These are phyloP conservation scores for Ophiostoma australiae DNA, from an alignment of 2,329 filamentous ascomycete genomes.

Conservation along the genomic window DNA sequence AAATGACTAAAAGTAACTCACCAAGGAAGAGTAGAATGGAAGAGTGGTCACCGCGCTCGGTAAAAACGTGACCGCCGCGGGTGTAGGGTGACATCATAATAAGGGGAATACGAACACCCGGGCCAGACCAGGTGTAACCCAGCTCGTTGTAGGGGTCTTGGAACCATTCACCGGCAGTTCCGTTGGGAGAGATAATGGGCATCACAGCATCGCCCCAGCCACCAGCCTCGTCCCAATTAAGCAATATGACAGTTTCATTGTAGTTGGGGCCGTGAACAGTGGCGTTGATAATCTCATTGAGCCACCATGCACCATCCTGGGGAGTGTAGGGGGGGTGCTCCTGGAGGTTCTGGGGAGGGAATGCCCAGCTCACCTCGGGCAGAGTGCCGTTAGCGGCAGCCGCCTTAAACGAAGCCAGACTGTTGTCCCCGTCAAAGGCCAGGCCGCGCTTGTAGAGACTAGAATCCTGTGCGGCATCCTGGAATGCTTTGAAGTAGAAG, in stretches of 20 bases:
- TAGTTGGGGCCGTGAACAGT: slow-evolving; percentile 46
- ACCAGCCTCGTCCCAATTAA: slow-evolving; percentile 50
- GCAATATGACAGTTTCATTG: slow-evolving; percentile 45
- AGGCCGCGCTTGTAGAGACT: slow-evolving; percentile 44
- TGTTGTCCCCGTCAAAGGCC: slow-evolving; percentile 38
- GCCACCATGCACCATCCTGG: slow-evolving; percentile 51
- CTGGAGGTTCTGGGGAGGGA: slow-evolving; percentile 48
- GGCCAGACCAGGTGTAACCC: slow-evolving; percentile 36
- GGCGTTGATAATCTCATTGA: slow-evolving; percentile 49
- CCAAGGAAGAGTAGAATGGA: slow-evolving; percentile 50
- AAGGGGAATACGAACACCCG: slow-evolving; percentile 48
- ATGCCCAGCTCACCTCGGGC: slow-evolving; percentile 48
- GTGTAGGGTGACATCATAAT: slow-evolving; percentile 55
- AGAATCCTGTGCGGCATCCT: slow-evolving; percentile 40
- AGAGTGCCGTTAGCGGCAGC: slow-evolving; percentile 48
- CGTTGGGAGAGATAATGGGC: slow-evolving; percentile 46
- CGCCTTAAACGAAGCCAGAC: slow-evolving; percentile 46
- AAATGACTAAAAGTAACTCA: not conserved
- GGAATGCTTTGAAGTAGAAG: slow-evolving; percentile 50
- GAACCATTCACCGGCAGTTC: slow-evolving; percentile 49
- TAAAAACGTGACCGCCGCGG: slow-evolving; percentile 49
- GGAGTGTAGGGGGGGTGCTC: slow-evolving; percentile 51
- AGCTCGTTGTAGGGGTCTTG: slow-evolving; percentile 41
- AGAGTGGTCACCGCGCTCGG: slow-evolving; percentile 51
- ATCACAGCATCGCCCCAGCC: slow-evolving; percentile 52